Evolutionary conservation across 495 filamentous ascomycete species (phyloP), one percentile per base, ranked within the genome.

Genomic region (Hypomontagnella monticulosa): DNA sequence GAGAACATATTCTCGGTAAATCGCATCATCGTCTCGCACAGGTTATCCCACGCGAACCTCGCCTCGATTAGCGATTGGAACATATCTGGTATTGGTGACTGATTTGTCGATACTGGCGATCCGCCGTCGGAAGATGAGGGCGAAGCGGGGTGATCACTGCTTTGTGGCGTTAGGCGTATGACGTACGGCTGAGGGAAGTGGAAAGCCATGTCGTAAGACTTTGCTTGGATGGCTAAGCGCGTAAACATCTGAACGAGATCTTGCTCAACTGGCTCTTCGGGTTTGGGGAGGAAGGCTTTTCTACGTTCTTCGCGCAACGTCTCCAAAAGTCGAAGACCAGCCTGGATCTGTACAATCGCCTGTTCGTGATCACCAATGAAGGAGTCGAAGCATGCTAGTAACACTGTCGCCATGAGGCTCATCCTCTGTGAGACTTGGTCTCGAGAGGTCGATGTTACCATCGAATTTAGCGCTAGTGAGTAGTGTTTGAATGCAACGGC

Each of bases 151-250:
- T 77, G 54, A 32, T 76, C 63, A n/a, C 38, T 50, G 55, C 60
- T 57, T 14, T 72, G 63, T 4, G 78, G 72, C 8, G 76, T 80
- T n/a, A 85, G 74, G 10, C 79, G 78, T 46, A 85, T 82, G 4
- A 85, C 81, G 34, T 73, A 83, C 12, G 83, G 83, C 12, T 83
- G 76, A n/a, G 82, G 83, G 53, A 85, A 85, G 58, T 85, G 83
- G 73, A 85, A 85, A 43, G 83, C 83, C 80, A 85, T 82, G 66
- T 85, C 83, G 71, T 85, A 85, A 18, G 82, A 84, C 57, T 85
- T 85, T 32, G 83, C 83, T 65, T 85, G 83, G 42, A 85, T 85
- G 10, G 81, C 83, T 6, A 85, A 75, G 10, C 83, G 76, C 10
- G 82, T 84, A 57, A 86, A 86, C 76, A 86, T 86, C 15, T 84